Evolutionary conservation across 495 filamentous ascomycete genomes (phyloP), one percentile per base, ranked within the genome.

Genomic region (Annulohypoxylon maeteangense): DNA sequence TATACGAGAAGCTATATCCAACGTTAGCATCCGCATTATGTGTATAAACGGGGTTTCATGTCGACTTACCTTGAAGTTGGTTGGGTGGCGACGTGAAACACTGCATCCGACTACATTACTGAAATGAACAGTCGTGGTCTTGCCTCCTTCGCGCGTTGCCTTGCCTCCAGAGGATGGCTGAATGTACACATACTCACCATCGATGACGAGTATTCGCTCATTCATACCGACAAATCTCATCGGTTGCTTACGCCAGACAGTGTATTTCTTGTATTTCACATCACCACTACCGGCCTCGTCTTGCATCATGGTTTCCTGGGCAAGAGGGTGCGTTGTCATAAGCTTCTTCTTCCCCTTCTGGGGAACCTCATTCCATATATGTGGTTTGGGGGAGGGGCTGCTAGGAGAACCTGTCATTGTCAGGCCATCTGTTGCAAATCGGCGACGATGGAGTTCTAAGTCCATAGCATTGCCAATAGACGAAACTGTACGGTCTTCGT

Each of bases 101-200:
- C 97, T 98, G 79, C 93, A 96, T 3, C 95, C 95, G 16, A 98
- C 89, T 65, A 98, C 93, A 68, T 93, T 93, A 70, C 90, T 92
- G 79, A 98, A 98, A 62, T 94, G 93, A 54, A 98, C 91, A 31
- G 93, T 93, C 11, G 93, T 93, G 16, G 92, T 93, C 80, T 97
- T 98, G 18, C 87, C 85, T 0, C 86, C 88, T 34, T 88, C 87
- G 29, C 85, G 83, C 55, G 84, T 80, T 7, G 82, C 84, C 72
- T 87, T 88, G 32, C 85, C 85, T 27, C 83, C 80, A 3, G 85
- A 85, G 0, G 84, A 83, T 3, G 95, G 94, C 85, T 97, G 91
- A 71, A 98, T 94, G 79, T 98, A 95, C 77, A 99, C 88, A 73
- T 97, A 97, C 76, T 99, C 95, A 48, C 93, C 93, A 75, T 98